Conservation (phyloP, 768 basidiomycete genomes). For the Suillus bovinus region DNA sequence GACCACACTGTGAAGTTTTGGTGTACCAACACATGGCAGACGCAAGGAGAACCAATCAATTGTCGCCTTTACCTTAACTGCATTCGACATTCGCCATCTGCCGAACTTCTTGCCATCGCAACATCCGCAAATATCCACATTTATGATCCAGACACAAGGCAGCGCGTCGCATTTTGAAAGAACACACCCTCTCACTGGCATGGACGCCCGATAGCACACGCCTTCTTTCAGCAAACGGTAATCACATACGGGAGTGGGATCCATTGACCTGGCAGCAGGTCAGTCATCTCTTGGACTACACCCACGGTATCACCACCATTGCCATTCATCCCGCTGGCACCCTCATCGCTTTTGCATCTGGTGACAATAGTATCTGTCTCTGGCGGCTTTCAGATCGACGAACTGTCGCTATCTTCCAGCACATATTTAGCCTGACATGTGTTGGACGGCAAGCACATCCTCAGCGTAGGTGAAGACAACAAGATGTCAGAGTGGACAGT, state of each 20-base stretch:
- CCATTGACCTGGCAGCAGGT: no score
- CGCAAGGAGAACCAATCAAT: no score
- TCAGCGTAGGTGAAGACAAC: neutral
- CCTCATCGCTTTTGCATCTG: no score
- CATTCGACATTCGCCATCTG: neutral
- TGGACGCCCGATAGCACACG: no score
- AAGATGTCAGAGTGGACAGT: neutral
- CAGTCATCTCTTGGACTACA: no score
- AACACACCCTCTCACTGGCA: neutral
- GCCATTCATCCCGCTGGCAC: no score
- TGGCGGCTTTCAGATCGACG: neutral
- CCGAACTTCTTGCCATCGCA: neutral
- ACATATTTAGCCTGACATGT: neutral
- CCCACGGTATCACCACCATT: no score
- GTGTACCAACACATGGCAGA: no score
- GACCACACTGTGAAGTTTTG: no score
- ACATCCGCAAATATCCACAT: neutral
- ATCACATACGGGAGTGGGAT: no score
- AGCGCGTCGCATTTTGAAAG: neutral
- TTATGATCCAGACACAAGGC: neutral
- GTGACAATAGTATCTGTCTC: neutral
- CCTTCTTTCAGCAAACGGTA: no score
- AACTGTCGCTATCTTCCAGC: neutral
- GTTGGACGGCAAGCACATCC: neutral
- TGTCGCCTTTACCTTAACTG: no score